A percentile compares a stretch with the other conserved stretches of the same genome.
These are phyloP conservation scores for Hanseniaspora hatyaiensis DNA, from an alignment of 805 yeast genomes.

Conservation along the genomic window DNA sequence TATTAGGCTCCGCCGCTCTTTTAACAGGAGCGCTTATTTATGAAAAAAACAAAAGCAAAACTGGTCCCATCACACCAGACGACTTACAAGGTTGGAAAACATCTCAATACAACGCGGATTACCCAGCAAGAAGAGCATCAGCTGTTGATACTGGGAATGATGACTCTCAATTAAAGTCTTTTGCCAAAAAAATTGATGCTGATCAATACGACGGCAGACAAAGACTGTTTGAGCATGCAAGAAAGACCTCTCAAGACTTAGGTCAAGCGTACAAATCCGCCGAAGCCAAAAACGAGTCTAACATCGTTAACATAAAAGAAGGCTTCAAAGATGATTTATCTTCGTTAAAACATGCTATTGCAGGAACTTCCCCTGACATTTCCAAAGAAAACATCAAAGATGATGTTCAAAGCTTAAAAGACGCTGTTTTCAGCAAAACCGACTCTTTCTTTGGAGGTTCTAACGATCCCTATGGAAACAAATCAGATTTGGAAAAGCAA, in stretches of 20 bases:
- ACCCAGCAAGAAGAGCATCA: not conserved
- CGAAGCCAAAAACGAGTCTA: not conserved
- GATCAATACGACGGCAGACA: slow-evolving; percentile 13
- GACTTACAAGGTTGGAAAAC: slow-evolving; percentile 1
- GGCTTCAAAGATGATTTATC: slow-evolving; percentile 20
- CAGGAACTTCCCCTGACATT: slow-evolving; percentile 14
- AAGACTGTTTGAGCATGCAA: not conserved
- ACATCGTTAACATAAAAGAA: slow-evolving; percentile 18
- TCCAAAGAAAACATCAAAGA: slow-evolving; percentile 18
- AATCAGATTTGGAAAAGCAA: not conserved
- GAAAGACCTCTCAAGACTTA: not conserved
- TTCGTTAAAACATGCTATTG: slow-evolving; percentile 18
- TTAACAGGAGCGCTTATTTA: slow-evolving; percentile 25
- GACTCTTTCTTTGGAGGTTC: not conserved
- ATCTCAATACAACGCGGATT: slow-evolving; percentile 6
- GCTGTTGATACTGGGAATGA: slow-evolving; percentile 2
- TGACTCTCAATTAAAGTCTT: not conserved
- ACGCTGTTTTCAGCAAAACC: slow-evolving; percentile 18
- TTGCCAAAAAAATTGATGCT: slow-evolving; percentile 5
- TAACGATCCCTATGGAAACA: slow-evolving; percentile 4
- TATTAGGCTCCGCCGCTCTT: slow-evolving; percentile 24
- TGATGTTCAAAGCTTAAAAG: slow-evolving; percentile 18
- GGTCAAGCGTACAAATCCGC: not conserved
- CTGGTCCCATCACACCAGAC: slow-evolving; percentile 16
- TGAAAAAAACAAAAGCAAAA: slow-evolving; percentile 21